Evolutionary conservation across 2,329 filamentous ascomycete genomes (phyloP).

Genomic region (Aspergillus transmontanensis): DNA sequence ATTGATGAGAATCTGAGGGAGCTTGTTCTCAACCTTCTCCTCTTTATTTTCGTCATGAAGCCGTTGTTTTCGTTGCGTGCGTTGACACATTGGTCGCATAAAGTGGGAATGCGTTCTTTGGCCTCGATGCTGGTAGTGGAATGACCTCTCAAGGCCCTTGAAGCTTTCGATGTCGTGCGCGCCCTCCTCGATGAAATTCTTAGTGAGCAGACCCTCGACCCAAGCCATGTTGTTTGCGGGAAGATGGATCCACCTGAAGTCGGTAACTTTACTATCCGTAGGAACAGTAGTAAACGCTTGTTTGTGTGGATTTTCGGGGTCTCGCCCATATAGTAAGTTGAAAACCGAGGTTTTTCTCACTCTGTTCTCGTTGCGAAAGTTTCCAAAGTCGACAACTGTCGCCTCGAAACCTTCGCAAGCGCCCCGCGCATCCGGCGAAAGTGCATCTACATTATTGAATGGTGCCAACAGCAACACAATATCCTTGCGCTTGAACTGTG

Average conservation of each 20-base stretch:
- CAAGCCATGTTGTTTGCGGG: constrained; percentile 60
- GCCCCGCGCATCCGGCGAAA: constrained; percentile 42
- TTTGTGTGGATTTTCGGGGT: constrained; percentile 47
- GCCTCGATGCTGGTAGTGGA: constrained; percentile 64
- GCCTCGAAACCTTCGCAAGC: constrained; percentile 55
- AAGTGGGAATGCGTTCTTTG: constrained; percentile 62
- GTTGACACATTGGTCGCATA: constrained; percentile 63
- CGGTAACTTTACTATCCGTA: constrained; percentile 50
- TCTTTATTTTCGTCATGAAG: constrained; percentile 38
- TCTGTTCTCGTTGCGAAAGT: constrained; percentile 45
- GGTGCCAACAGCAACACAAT: constrained; percentile 39
- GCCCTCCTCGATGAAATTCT: constrained; percentile 65
- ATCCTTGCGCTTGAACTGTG: constrained; percentile 41
- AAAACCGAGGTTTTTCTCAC: constrained; percentile 54
- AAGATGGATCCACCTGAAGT: constrained; percentile 58
- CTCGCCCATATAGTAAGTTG: constrained; percentile 56
- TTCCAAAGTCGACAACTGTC: constrained; percentile 57
- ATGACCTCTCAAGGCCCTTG: constrained; percentile 63
- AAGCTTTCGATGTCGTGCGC: constrained; percentile 65
- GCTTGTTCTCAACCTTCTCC: constrained; percentile 18
- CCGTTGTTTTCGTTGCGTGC: constrained; percentile 42
- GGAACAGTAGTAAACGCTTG: constrained; percentile 52
- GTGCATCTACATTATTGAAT: constrained; percentile 39
- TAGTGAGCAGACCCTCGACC: constrained; percentile 65
- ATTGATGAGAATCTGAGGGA: constrained; percentile 26